Evolutionary conservation across 345 rosid species (phyloP).

Genomic region (Erucastrum elatum): DNA sequence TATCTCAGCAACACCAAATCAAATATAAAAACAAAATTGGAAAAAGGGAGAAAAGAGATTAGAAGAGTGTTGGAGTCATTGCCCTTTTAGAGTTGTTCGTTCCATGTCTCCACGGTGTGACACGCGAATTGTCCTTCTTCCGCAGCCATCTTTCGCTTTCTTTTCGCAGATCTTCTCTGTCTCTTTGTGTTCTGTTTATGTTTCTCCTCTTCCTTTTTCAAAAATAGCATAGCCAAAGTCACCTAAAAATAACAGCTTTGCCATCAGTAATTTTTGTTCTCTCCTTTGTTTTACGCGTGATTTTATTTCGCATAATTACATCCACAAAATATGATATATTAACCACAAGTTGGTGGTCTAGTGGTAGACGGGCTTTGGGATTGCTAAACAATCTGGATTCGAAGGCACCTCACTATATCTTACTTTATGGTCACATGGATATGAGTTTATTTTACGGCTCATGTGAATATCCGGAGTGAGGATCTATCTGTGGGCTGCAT

Average conservation of each 20-base stretch:
- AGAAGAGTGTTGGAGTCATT: slow-evolving; percentile 74
- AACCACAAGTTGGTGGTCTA: too few species aligned
- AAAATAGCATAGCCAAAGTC: not conserved
- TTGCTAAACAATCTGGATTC: too few species aligned
- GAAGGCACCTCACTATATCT: too few species aligned
- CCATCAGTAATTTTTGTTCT: not conserved
- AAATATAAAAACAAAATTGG: not conserved
- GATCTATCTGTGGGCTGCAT: too few species aligned
- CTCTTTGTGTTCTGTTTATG: not conserved
- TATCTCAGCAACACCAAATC: not conserved
- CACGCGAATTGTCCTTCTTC: slow-evolving; percentile 78
- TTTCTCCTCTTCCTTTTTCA: not conserved
- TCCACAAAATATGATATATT: too few species aligned
- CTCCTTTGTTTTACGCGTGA: slow-evolving; percentile 30
- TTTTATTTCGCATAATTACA: slow-evolving; percentile 22
- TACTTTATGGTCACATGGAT: too few species aligned
- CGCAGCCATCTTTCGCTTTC: slow-evolving; percentile 36
- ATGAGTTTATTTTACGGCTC: too few species aligned
- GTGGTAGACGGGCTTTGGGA: too few species aligned
- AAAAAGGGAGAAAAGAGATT: not conserved
- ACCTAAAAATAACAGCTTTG: not conserved
- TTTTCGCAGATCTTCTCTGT: not conserved
- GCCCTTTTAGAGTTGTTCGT: slow-evolving; percentile 53
- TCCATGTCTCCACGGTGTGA: slow-evolving; percentile 69
- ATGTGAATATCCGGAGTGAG: too few species aligned